These are phyloP conservation scores for Septoria petroselini DNA, from an alignment of 2,329 filamentous ascomycete genomes.

Conservation along the genomic window DNA sequence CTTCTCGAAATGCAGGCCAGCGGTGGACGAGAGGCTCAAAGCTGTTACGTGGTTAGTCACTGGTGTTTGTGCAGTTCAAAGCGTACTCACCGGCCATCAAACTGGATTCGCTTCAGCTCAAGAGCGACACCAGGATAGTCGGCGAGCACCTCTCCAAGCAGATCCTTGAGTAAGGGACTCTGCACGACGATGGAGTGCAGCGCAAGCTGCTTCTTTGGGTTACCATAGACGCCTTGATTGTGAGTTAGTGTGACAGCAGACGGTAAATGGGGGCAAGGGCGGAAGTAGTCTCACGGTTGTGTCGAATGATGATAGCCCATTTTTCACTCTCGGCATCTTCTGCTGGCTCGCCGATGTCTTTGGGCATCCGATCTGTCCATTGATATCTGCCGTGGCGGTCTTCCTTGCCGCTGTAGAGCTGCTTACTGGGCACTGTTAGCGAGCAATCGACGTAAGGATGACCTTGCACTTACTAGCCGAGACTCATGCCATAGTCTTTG, in stretches of 20 bases:
- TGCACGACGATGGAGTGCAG: constrained; percentile 64
- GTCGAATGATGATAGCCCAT: constrained; percentile 59
- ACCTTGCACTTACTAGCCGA: not conserved
- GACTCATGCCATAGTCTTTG: not conserved
- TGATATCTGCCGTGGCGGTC: constrained; percentile 8
- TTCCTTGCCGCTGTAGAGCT: constrained; percentile 44
- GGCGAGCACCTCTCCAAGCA: constrained; percentile 54
- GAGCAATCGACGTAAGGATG: too few species aligned
- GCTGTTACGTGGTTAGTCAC: not conserved
- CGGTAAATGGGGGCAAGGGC: too few species aligned
- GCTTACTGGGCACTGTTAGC: constrained; percentile 36
- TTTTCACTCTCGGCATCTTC: constrained; percentile 62
- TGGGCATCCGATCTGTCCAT: constrained; percentile 32
- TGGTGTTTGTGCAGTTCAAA: constrained; percentile 35
- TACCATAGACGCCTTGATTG: constrained; percentile 34
- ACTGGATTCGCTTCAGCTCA: constrained; percentile 59
- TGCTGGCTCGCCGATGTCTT: constrained; percentile 54
- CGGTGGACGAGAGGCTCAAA: constrained; percentile 66
- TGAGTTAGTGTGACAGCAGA: too few species aligned
- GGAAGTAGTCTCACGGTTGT: constrained; percentile 44
- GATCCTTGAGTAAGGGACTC: constrained; percentile 57
- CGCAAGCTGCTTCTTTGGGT: constrained; percentile 57
- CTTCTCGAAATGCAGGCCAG: constrained; percentile 50
- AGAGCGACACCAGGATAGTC: constrained; percentile 61
- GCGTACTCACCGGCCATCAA: constrained; percentile 42